phyloP scores from a whole-genome alignment of 768 basidiomycete species.

The Boletus rubescentipes region DNA sequence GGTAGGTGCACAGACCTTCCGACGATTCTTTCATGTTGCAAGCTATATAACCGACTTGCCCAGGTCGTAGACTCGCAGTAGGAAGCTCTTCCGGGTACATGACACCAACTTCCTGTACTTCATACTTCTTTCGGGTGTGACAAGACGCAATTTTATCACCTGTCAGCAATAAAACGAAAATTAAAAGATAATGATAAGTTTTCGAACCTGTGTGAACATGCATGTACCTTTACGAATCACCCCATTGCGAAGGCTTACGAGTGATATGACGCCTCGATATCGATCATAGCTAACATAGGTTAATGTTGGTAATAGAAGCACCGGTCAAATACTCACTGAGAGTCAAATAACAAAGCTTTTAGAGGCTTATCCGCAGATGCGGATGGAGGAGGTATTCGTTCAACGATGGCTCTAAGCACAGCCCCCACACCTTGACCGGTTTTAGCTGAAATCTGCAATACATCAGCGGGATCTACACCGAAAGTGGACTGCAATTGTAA shows the following conservation, averaged over 20 bases:
- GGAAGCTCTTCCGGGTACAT: conserved; percentile 89
- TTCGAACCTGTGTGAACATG: neutral
- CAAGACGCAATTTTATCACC: conserved; percentile 90
- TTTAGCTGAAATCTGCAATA: conserved; percentile 88
- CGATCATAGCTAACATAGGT: conserved; percentile 73
- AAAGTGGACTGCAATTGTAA: conserved; percentile 82
- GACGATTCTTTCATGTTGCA: conserved; percentile 98
- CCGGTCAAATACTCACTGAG: conserved; percentile 56
- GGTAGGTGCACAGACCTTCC: conserved; percentile 57
- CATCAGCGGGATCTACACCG: conserved; percentile 70
- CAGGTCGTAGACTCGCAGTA: conserved; percentile 62
- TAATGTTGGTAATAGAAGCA: neutral
- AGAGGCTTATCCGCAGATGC: conserved; percentile 54
- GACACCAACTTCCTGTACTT: conserved; percentile 84
- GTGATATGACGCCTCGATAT: conserved; percentile 93
- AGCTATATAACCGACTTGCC: conserved; percentile 85
- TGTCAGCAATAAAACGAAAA: conserved; percentile 24
- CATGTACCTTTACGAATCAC: conserved; percentile 72
- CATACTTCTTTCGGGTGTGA: conserved; percentile 84
- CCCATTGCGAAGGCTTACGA: conserved; percentile 82
- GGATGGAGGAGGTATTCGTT: conserved; percentile 79
- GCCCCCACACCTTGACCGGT: conserved; percentile 80
- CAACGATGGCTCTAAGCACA: conserved; percentile 77
- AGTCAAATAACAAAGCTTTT: conserved; percentile 91
- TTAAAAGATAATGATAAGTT: neutral